Conservation (phyloP, 257 asterid species). For the Penstemon eatonii region DNA sequence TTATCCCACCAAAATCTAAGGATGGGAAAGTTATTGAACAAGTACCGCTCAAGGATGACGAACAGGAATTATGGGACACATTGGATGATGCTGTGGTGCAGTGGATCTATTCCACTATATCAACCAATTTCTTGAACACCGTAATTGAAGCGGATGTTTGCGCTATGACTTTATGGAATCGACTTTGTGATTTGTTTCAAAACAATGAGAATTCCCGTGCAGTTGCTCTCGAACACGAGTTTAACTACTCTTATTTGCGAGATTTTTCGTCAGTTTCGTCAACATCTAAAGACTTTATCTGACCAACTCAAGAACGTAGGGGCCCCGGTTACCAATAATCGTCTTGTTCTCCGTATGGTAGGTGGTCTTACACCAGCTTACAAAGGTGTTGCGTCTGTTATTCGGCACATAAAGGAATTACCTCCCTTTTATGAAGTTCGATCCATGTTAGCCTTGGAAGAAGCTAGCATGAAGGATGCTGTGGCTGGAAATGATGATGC, state of each 20-base stretch:
- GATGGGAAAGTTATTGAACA: not conserved
- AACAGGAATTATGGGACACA: not conserved
- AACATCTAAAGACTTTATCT: not conserved
- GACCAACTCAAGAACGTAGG: constrained; percentile 18
- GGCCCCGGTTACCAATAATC: constrained; percentile 8
- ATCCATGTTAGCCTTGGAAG: not conserved
- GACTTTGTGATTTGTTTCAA: not conserved
- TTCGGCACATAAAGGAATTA: not conserved
- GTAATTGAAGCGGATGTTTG: not conserved
- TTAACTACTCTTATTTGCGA: not conserved
- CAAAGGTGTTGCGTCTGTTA: not conserved
- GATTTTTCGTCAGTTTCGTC: constrained; percentile 4
- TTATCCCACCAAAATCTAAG: not conserved
- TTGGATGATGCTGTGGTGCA: not conserved
- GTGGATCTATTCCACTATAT: constrained; percentile 8
- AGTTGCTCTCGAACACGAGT: not conserved
- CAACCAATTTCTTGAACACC: not conserved
- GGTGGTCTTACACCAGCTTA: not conserved
- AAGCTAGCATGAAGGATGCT: not conserved
- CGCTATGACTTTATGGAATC: not conserved
- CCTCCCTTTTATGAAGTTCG: not conserved
- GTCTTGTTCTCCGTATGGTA: not conserved
- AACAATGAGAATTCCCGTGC: constrained; percentile 4
- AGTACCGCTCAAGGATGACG: not conserved
- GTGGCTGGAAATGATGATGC: too few relatives aligned